A percentile compares a stretch with the other conserved stretches of the same genome.
Conservation (phyloP, 306 rosid genomes). For the Cucurbita ficifolia region DNA sequence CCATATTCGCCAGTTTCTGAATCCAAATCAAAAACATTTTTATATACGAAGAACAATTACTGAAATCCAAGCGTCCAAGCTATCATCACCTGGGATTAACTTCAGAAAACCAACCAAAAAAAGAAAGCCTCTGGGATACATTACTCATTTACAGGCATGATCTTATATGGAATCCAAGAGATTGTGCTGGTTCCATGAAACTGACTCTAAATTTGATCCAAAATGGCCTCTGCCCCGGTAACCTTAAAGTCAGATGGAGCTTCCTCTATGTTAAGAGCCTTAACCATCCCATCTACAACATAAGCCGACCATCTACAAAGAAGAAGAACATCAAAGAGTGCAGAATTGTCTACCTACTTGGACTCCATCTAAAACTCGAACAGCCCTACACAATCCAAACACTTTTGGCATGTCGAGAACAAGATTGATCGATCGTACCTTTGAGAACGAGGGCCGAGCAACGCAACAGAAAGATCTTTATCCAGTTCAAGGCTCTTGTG, state of each 20-base stretch:
- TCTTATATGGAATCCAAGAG: neutral
- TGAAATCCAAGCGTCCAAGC: neutral
- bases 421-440: conserved; percentile 30
- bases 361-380: neutral
- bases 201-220: conserved; percentile 55
- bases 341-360: neutral
- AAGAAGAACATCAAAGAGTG: neutral
- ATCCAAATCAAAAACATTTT: neutral
- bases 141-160: neutral
- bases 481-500: conserved; percentile 76
- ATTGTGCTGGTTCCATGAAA: neutral
- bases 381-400: neutral
- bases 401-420: neutral
- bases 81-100: neutral
- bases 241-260: conserved; percentile 92
- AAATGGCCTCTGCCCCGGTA: conserved; percentile 70
- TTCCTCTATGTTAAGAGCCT: conserved; percentile 72
- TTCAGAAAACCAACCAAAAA: neutral
- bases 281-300: conserved; percentile 71
- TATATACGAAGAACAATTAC: neutral
- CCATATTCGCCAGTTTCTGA: neutral
- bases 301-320: conserved; percentile 86
- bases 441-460: conserved; percentile 77
- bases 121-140: neutral
- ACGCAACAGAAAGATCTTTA: conserved; percentile 73